phyloP scores from a whole-genome alignment of 2,329 filamentous ascomycete genomes.

The Fusarium protoensiforme region DNA sequence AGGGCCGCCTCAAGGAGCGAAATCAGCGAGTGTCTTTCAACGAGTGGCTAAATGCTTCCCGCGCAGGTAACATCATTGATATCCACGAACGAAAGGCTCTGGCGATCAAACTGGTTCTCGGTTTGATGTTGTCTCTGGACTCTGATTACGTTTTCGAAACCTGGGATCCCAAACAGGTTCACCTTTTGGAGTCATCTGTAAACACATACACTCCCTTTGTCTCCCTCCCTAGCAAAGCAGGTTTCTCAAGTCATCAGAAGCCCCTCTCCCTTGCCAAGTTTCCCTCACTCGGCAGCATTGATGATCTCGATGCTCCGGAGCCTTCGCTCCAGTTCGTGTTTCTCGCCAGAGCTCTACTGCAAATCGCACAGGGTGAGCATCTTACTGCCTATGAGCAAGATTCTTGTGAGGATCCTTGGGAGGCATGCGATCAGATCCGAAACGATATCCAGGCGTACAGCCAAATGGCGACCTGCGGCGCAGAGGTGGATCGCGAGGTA shows the following conservation, averaged over 20 bases:
- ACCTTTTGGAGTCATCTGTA: no score
- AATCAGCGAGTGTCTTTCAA: no score
- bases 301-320: not conserved
- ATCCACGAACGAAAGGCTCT: not conserved
- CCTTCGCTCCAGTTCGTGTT: not conserved
- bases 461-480: not conserved
- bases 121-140: not conserved
- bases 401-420: not conserved
- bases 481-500: not conserved
- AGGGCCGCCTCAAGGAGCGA: not conserved
- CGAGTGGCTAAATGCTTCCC: not conserved
- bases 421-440: not conserved
- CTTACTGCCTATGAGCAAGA: not conserved
- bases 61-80: not conserved
- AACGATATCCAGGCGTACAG: not conserved
- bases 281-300: not conserved
- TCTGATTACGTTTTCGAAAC: not conserved
- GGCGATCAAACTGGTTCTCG: not conserved
- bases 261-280: not conserved
- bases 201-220: no score
- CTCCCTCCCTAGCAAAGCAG: no score
- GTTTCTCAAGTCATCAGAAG: not conserved
- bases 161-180: not conserved
- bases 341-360: not conserved
- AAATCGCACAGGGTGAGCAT: not conserved